These are phyloP conservation scores for Symbiotaphrina buchneri DNA, from an alignment of 495 filamentous ascomycete genomes.

Conservation along the genomic window DNA sequence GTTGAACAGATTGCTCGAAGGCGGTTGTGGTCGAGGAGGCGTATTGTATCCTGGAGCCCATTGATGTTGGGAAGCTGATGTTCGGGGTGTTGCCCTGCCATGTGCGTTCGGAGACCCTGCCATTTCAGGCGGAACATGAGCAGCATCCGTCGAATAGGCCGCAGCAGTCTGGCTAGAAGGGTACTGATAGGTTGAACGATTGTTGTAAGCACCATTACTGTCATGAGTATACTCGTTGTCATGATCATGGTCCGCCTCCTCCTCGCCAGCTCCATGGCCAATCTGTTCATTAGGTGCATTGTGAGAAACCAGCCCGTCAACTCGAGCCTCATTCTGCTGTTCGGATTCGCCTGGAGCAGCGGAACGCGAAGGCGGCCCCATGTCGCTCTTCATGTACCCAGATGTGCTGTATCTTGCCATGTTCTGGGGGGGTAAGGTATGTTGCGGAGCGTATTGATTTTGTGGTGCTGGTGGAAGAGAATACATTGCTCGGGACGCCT, in stretches of 20 bases:
- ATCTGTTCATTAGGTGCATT: conserved; percentile 29
- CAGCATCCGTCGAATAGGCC: conserved; percentile 47
- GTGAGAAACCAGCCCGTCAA: conserved; percentile 35
- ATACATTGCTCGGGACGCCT: conserved; percentile 59
- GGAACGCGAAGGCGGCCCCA: conserved; percentile 64
- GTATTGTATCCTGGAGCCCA: conserved; percentile 63
- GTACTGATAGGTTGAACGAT: conserved; percentile 55
- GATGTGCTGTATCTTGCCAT: conserved; percentile 45
- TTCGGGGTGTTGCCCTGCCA: conserved; percentile 71
- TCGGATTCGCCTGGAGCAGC: conserved; percentile 33
- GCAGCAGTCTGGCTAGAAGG: conserved; percentile 36
- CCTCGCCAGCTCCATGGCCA: conserved; percentile 24
- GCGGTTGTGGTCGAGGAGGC: conserved; percentile 44
- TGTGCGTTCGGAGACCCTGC: conserved; percentile 70
- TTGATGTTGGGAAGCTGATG: conserved; percentile 42
- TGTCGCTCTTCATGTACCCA: conserved; percentile 71
- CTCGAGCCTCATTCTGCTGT: conserved; percentile 41
- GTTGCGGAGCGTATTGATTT: conserved; percentile 41
- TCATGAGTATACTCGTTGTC: conserved; percentile 69
- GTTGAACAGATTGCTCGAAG: conserved; percentile 71
- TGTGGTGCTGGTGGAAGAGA: conserved; percentile 49
- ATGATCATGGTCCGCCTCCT: conserved; percentile 52
- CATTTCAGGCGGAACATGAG: conserved; percentile 70
- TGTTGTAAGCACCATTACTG: conserved; percentile 18
- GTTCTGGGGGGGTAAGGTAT: conserved; percentile 36